These are phyloP conservation scores for Trichophyton equinum DNA, from an alignment of 2,329 filamentous ascomycete species.

Conservation along the genomic window DNA sequence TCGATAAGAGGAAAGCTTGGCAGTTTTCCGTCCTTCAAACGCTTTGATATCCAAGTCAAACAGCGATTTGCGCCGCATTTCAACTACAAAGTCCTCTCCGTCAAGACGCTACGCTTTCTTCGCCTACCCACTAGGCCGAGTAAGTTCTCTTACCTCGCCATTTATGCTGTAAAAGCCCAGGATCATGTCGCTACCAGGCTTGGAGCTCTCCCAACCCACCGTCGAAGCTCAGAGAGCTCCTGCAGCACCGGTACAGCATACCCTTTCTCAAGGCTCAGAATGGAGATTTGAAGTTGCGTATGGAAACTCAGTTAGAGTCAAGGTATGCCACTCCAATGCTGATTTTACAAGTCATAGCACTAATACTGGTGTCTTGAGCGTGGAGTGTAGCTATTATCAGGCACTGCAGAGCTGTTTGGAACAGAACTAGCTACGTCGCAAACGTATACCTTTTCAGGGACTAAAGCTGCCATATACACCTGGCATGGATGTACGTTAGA, in stretches of 20 bases:
- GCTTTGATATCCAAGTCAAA: background rate
- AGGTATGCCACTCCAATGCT: conserved; percentile 27
- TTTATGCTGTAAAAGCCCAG: conserved; percentile 3
- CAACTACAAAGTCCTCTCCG: background rate
- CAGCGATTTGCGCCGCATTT: background rate
- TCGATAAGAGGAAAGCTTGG: background rate
- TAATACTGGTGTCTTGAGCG: conserved; percentile 24
- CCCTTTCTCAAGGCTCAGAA: conserved; percentile 55
- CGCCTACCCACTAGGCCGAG: no score
- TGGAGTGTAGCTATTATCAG: conserved; percentile 51
- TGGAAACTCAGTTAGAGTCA: conserved; percentile 40
- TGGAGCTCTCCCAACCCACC: conserved; percentile 54
- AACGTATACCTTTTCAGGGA: conserved; percentile 66
- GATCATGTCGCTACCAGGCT: conserved; percentile 59
- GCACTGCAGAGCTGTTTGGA: conserved; percentile 86
- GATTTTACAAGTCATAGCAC: no score
- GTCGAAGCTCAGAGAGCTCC: conserved; percentile 34
- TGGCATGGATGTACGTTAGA: conserved; percentile 85
- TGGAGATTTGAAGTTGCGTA: conserved; percentile 65
- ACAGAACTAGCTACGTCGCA: conserved; percentile 77
- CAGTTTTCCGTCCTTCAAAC: background rate
- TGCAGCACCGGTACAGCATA: conserved; percentile 35
- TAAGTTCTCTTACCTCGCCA: background rate
- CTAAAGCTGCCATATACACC: conserved; percentile 79
- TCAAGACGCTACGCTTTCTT: no score